Conservation (phyloP, 2,329 filamentous ascomycete species). For the Cladosporium velox region DNA sequence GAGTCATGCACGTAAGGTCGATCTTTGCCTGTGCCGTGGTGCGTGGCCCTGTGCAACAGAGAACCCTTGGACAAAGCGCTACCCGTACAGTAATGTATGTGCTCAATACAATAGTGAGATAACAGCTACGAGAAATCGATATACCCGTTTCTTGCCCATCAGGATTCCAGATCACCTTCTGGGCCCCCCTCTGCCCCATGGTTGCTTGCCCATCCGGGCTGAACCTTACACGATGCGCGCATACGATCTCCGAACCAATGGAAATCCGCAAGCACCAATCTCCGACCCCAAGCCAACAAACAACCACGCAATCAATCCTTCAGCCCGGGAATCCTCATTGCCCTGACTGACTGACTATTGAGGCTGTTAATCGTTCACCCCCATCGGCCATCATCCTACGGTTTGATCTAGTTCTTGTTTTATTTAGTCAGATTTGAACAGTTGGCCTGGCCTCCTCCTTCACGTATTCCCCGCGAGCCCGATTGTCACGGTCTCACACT, state of each 20-base stretch:
- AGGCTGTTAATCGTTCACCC: background rate
- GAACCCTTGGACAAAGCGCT: conserved; percentile 11
- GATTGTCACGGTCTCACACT: no score
- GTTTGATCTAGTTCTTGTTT: background rate
- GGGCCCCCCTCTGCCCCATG: no score
- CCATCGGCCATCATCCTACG: background rate
- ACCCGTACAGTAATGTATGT: no score
- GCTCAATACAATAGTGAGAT: no score
- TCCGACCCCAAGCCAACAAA: background rate
- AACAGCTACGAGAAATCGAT: background rate
- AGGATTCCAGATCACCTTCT: background rate
- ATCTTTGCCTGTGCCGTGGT: background rate
- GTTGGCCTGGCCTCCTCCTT: background rate
- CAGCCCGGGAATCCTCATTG: background rate
- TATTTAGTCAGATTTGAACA: background rate
- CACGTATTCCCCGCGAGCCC: background rate
- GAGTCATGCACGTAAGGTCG: conserved; percentile 2
- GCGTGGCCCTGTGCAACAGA: background rate
- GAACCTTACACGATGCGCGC: background rate
- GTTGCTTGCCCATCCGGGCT: background rate
- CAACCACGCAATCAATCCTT: background rate
- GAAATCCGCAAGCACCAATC: background rate
- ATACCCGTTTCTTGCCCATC: background rate
- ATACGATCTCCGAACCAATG: background rate
- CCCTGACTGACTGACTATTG: background rate